Evolutionary conservation across 441 rosid species (phyloP).

Genomic region (Dalechampia spathulata): DNA sequence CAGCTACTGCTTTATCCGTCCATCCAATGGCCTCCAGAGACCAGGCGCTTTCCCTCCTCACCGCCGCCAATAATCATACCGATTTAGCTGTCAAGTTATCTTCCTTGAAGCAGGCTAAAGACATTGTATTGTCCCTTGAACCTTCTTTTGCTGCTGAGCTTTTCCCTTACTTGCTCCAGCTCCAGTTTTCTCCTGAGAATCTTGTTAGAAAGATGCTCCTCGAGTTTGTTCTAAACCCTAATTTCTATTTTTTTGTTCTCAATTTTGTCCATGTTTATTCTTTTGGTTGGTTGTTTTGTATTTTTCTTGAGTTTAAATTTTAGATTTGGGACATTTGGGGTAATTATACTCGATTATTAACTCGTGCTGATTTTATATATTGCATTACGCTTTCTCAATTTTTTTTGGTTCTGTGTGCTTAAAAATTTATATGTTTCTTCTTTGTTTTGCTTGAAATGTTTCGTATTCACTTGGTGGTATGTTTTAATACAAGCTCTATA

Average conservation of each 20-base stretch:
- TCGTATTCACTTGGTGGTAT: too few species aligned
- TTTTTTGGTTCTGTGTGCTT: too few species aligned
- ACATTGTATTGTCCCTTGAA: constrained; percentile 57
- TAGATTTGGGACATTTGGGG: not conserved
- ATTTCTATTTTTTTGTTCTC: not conserved
- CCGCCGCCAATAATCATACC: constrained; percentile 81
- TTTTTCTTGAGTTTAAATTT: not conserved
- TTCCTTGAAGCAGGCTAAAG: constrained; percentile 79
- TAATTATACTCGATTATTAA: not conserved
- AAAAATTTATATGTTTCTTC: not conserved
- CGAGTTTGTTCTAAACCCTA: constrained; percentile 65
- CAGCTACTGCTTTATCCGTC: too few species aligned
- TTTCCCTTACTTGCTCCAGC: constrained; percentile 69
- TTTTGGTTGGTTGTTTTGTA: not conserved
- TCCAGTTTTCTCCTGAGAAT: constrained; percentile 70
- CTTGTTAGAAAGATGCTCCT: constrained; percentile 75
- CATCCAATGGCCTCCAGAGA: constrained; percentile 46
- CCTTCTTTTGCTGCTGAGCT: constrained; percentile 73
- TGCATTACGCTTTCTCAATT: not conserved
- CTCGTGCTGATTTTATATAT: too few species aligned
- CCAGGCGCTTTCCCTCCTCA: constrained; percentile 79
- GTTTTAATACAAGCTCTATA: not conserved
- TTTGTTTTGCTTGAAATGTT: not conserved
- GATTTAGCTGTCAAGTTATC: constrained; percentile 95
- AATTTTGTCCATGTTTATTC: not conserved